Conservation (phyloP, 176 grass and related monocot species). For the Carex cristatella region DNA sequence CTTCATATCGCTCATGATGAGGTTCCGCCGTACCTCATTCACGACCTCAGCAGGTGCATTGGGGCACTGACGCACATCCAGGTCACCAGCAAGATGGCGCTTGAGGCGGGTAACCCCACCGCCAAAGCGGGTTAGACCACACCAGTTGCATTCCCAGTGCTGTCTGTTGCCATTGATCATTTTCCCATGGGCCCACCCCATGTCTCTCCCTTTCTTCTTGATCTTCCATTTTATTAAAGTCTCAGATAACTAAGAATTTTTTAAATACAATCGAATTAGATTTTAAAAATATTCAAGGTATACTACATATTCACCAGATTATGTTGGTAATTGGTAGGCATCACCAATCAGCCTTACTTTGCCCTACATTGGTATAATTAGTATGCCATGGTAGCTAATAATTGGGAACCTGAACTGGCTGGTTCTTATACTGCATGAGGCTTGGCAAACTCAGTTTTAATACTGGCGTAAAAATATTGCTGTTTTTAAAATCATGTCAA, state of each 20-base stretch:
- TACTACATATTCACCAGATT: background rate
- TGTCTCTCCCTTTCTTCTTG: constrained; percentile 36
- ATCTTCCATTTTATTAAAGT: constrained; percentile 15
- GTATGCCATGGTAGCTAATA: background rate
- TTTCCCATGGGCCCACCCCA: constrained; percentile 62
- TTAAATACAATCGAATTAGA: background rate
- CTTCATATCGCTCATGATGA: constrained; percentile 62
- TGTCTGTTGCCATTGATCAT: constrained; percentile 79
- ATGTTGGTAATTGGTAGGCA: background rate
- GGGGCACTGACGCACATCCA: constrained; percentile 70
- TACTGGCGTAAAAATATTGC: background rate
- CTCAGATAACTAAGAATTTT: background rate
- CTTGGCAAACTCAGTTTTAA: background rate
- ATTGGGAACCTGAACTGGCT: background rate
- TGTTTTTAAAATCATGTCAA: background rate
- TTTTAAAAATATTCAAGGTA: background rate
- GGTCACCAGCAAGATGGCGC: constrained; percentile 74
- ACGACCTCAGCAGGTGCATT: constrained; percentile 53
- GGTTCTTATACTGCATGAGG: background rate
- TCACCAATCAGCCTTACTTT: background rate
- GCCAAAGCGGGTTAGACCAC: constrained; percentile 65
- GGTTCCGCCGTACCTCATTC: constrained; percentile 24
- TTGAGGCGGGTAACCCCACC: constrained; percentile 92
- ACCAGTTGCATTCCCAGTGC: constrained; percentile 86
- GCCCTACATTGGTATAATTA: background rate